Evolutionary conservation across 768 basidiomycete genomes (phyloP).

Genomic region (Calocera viscosa): DNA sequence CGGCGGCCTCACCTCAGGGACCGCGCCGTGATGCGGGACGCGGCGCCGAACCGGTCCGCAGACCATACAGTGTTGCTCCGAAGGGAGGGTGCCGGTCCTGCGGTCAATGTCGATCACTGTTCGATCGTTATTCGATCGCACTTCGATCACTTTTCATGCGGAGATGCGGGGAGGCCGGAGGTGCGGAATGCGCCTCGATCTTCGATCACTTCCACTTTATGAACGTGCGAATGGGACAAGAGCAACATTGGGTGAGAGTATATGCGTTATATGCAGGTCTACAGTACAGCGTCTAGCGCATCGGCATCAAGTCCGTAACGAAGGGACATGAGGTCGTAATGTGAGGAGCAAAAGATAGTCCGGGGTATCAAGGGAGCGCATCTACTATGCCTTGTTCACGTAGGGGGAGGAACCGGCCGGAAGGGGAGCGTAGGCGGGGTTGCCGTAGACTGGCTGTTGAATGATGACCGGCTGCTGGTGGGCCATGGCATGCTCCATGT

Average conservation of each 20-base stretch:
- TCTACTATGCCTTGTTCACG: constrained; percentile 1
- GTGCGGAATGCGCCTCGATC: neutral
- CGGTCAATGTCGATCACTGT: neutral
- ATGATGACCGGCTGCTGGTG: neutral
- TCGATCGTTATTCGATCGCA: neutral
- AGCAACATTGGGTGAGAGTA: neutral
- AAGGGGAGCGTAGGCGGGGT: neutral
- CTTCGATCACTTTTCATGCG: neutral
- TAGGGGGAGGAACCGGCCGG: neutral
- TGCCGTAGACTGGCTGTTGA: neutral
- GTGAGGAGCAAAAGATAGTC: neutral
- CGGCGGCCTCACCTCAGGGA: too few relatives aligned
- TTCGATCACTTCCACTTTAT: neutral
- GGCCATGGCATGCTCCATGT: neutral
- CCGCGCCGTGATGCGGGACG: neutral
- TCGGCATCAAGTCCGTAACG: neutral
- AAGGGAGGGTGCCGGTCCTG: neutral
- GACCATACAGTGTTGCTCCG: neutral
- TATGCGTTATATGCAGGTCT: neutral
- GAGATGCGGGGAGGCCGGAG: neutral
- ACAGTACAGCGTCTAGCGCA: neutral
- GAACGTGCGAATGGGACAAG: neutral
- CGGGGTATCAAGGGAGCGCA: neutral
- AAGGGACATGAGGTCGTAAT: neutral
- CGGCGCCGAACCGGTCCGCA: neutral